A percentile compares a stretch with the other conserved stretches of the same genome.
These are phyloP conservation scores for Daedaleopsis sinensis DNA, from an alignment of 768 basidiomycete species.

Conservation along the genomic window DNA sequence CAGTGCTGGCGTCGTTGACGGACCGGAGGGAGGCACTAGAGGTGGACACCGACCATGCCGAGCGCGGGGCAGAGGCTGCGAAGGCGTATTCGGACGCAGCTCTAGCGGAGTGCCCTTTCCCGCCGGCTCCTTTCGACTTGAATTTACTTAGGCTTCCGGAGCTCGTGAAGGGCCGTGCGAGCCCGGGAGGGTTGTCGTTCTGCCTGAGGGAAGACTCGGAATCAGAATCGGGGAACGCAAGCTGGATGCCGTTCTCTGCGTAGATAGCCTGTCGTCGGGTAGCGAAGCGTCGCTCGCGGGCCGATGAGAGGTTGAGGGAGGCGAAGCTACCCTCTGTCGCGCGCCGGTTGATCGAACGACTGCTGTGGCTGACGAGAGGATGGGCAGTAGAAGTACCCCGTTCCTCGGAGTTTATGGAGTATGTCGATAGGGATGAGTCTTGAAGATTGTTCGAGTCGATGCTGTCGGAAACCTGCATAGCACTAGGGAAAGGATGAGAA, in stretches of 20 bases:
- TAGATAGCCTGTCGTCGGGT: conserved; percentile 17
- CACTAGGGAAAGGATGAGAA: background rate
- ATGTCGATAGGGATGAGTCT: background rate
- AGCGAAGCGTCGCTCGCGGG: conserved; percentile 11
- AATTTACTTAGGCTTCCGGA: background rate
- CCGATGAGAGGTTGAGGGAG: background rate
- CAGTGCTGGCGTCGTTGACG: background rate
- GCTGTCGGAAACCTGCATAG: background rate
- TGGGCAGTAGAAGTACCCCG: background rate
- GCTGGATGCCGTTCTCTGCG: conserved; percentile 15
- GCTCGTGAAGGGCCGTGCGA: no score
- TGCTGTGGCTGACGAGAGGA: background rate
- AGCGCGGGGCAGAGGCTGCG: background rate
- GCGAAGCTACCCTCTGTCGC: background rate
- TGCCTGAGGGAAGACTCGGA: conserved; percentile 10
- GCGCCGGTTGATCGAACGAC: background rate
- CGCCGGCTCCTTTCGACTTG: background rate
- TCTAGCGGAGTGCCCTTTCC: background rate
- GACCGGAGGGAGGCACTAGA: background rate
- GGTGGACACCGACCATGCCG: background rate
- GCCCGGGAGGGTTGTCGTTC: background rate
- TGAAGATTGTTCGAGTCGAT: background rate
- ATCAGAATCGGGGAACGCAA: conserved; percentile 19
- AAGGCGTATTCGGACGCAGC: conserved; percentile 8
- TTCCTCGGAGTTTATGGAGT: background rate